Evolutionary conservation across 805 yeast genomes (phyloP), one percentile per base, ranked within the genome.

Genomic region (Nakazawaea ernobii): DNA sequence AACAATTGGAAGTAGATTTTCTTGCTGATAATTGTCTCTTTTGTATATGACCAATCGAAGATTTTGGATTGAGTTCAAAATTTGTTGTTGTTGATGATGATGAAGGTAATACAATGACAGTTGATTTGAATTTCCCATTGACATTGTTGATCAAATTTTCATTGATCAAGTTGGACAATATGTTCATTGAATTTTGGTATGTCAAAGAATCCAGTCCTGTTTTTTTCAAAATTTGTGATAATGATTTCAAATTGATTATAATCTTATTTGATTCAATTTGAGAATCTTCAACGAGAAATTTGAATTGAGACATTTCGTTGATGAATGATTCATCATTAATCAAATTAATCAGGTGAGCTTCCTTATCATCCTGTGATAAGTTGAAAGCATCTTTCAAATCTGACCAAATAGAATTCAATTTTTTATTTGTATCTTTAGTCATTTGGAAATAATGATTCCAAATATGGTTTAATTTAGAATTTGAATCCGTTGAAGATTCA

Each of bases 241-340:
- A 66, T 1, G 80, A 71, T 53, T 73, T 65, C 45, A 73, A 62
- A 45, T 70, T 67, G 43, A 73, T 57, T 9, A 72, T 58, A 4
- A 72, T 56, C 26, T 63, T 55, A 41, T 61, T 66, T 13, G 60
- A 33, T 6, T 55, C 39, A 6, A 49, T 44, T 8, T 54, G 40
- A 8, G 61, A 51, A 24, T 56, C 54, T 20, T 59, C 57, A 14
- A 65, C 57, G 46, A 75, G 61, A 52, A 67, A 74, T 17, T 70
- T 65, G 53, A 76, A 61, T 57, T 77, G 80, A 36, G 74, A 62
- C 48, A 77, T 54, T 55, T 77, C 82, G 47, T 63, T 69, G 49
- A 75, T 71, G 59, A 70, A 77, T n/a, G 61, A 53, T 52, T 70
- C 68, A 53, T 76, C 80, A 55, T 67, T 70, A 47, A 75, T 67